Evolutionary conservation across 306 rosid species (phyloP), one percentile per base, ranked within the genome.

Genomic region (Cicer yamashitae): DNA sequence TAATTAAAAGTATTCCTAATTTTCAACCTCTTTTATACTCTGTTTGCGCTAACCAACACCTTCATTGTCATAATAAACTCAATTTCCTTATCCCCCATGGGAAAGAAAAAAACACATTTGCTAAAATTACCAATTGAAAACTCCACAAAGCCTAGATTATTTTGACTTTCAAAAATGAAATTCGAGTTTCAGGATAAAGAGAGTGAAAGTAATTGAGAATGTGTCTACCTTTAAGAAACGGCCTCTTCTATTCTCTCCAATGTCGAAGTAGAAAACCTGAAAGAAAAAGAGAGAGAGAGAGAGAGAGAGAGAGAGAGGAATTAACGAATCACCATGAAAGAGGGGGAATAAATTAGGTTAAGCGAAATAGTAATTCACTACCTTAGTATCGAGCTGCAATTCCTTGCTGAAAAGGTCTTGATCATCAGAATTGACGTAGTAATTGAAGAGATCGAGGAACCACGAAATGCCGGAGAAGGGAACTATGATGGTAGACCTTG

Each of bases 181-280:
- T 45, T 59, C 18, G 59, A 73, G 70, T 59, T 14, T 4, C 10
- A 17, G 8, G 11, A 39, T n/a, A 61, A 38, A 52, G 13, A 53
- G 17, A 51, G 52, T 14, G 25, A 11, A 12, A 67, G 57, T 22
- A 46, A 45, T 25, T 7, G 58, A 47, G 22, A 68, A 7, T 54
- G 8, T 10, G 40, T 25, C 11, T 73, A 92, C 99, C 99, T 96
- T 96, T 77, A 96, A 88, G 90, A 96, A 96, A 65, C 99, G 99
- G 47, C 99, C 99, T 84, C 99, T 96, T 77, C 98, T 80, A 71
- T 96, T 96, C 86, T 96, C 98, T n/a, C 99, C 99, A 75, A 92
- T 88, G 85, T 96, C 99, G 44, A 96, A 96, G 85, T 96, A 96
- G 83, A 96, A 96, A 20, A 92, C 93, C 99, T 94, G 85, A 50